Conservation (phyloP, 2,329 filamentous ascomycete genomes). For the Botrytis byssoidea region DNA sequence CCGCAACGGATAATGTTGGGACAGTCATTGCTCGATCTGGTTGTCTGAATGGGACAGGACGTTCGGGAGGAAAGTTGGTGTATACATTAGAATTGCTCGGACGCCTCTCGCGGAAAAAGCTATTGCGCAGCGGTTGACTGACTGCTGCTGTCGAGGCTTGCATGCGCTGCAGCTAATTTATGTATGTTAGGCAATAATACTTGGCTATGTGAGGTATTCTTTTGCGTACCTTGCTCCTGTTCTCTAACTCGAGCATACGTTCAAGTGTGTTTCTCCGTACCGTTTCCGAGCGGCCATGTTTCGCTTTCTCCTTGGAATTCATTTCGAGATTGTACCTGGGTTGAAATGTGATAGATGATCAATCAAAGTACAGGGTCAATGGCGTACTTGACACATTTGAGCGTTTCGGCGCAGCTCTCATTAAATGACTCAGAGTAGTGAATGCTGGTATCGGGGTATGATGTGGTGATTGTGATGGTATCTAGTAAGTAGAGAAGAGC, state of each 20-base stretch:
- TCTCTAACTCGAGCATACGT: slow-evolving; percentile 60
- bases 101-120: slow-evolving; percentile 15
- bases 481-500: background rate
- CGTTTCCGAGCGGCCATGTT: slow-evolving; percentile 21
- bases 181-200: slow-evolving; percentile 35
- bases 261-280: slow-evolving; percentile 43
- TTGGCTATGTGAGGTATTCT: slow-evolving; percentile 25
- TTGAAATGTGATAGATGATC: slow-evolving; percentile 18
- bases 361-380: slow-evolving; percentile 3
- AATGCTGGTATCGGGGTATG: background rate
- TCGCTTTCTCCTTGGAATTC: slow-evolving; percentile 24
- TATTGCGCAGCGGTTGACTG: slow-evolving; percentile 4
- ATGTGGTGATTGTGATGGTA: background rate
- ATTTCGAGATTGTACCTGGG: slow-evolving; percentile 18
- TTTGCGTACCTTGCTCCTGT: slow-evolving; percentile 53
- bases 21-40: slow-evolving; percentile 31
- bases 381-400: background rate
- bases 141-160: slow-evolving; percentile 29
- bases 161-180: slow-evolving; percentile 42
- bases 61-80: slow-evolving; percentile 15
- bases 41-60: slow-evolving; percentile 17
- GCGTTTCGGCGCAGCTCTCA: background rate
- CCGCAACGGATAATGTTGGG: slow-evolving; percentile 27
- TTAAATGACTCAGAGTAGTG: background rate
- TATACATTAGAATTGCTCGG: slow-evolving; percentile 22